These are phyloP conservation scores for Begonia masoniana DNA, from an alignment of 306 rosid genomes.

Conservation along the genomic window DNA sequence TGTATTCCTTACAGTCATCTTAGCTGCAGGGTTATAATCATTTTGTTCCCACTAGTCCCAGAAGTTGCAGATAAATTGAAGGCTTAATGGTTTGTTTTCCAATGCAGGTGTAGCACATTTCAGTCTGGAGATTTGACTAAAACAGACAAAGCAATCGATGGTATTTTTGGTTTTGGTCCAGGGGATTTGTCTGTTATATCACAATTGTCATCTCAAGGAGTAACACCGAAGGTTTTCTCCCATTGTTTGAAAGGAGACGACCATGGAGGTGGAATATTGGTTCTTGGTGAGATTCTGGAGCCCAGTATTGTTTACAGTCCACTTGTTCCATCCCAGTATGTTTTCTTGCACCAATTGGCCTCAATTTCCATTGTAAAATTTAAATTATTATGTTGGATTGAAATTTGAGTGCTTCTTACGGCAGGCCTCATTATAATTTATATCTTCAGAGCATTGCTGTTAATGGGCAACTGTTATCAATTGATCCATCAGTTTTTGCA, in stretches of 20 bases:
- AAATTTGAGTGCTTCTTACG: slow-evolving; percentile 6
- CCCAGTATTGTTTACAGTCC: slow-evolving; percentile 88
- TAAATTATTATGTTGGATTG: background rate
- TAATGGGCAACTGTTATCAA: slow-evolving; percentile 58
- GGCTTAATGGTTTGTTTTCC: slow-evolving; percentile 15
- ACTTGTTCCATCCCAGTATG: slow-evolving; percentile 92
- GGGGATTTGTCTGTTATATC: slow-evolving; percentile 79
- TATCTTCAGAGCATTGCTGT: slow-evolving; percentile 77
- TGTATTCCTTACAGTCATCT: background rate
- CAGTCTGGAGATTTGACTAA: slow-evolving; percentile 79
- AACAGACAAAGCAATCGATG: slow-evolving; percentile 86
- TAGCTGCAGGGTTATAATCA: slow-evolving; percentile 4
- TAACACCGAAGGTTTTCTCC: slow-evolving; percentile 85
- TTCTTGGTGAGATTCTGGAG: slow-evolving; percentile 97
- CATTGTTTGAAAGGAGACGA: slow-evolving; percentile 89
- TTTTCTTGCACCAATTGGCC: slow-evolving; percentile 16
- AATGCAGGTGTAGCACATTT: slow-evolving; percentile 74
- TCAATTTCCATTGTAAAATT: background rate
- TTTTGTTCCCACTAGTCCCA: slow-evolving; percentile 4
- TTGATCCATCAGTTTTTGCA: slow-evolving; percentile 59
- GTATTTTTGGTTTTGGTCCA: slow-evolving; percentile 91
- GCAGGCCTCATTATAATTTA: slow-evolving; percentile 92
- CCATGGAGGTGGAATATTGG: slow-evolving; percentile 86
- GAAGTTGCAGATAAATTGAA: slow-evolving; percentile 5
- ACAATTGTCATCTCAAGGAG: slow-evolving; percentile 65